Conservation (phyloP, 352 stramenopile species). For the Phytophthora tubulina region DNA sequence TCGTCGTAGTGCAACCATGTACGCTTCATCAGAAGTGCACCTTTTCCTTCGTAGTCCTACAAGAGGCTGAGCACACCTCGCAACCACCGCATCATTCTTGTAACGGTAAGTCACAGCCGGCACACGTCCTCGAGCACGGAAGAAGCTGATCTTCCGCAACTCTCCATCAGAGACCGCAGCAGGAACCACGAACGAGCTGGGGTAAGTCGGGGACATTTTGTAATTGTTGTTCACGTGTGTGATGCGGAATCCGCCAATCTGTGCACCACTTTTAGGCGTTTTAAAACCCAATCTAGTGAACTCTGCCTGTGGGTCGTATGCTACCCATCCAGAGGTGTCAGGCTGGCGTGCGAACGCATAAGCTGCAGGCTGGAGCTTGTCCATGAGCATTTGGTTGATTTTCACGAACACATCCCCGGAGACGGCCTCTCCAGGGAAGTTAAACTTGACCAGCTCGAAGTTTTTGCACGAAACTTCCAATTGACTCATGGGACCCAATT, state of each 20-base stretch:
- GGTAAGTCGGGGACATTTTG: slow-evolving; percentile 88
- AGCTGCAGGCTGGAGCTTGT: slow-evolving; percentile 61
- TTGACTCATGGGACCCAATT: slow-evolving; percentile 62
- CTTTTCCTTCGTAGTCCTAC: slow-evolving; percentile 95
- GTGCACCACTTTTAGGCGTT: slow-evolving; percentile 42
- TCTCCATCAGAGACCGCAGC: slow-evolving; percentile 92
- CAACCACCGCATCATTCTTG: slow-evolving; percentile 93
- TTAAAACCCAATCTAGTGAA: slow-evolving; percentile 72
- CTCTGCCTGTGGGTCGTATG: slow-evolving; percentile 67
- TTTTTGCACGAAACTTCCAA: slow-evolving; percentile 90
- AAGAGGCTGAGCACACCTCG: slow-evolving; percentile 94
- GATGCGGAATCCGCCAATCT: slow-evolving; percentile 69
- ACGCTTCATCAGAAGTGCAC: slow-evolving; percentile 92
- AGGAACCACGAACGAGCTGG: slow-evolving; percentile 90
- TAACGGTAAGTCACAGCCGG: slow-evolving; percentile 93
- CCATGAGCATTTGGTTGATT: slow-evolving; percentile 65
- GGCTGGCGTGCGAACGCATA: slow-evolving; percentile 53
- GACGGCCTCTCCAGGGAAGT: slow-evolving; percentile 70
- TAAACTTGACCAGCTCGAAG: slow-evolving; percentile 85
- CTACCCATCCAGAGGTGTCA: slow-evolving; percentile 61
- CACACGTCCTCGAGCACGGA: slow-evolving; percentile 93
- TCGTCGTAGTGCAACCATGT: slow-evolving; percentile 62
- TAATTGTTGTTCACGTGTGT: slow-evolving; percentile 80
- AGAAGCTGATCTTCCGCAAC: slow-evolving; percentile 88
- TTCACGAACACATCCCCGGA: slow-evolving; percentile 77